A percentile compares a stretch with the other conserved stretches of the same genome.
phyloP scores from a whole-genome alignment of 1,284 basidiomycete genomes.

The Porodaedalea pini region DNA sequence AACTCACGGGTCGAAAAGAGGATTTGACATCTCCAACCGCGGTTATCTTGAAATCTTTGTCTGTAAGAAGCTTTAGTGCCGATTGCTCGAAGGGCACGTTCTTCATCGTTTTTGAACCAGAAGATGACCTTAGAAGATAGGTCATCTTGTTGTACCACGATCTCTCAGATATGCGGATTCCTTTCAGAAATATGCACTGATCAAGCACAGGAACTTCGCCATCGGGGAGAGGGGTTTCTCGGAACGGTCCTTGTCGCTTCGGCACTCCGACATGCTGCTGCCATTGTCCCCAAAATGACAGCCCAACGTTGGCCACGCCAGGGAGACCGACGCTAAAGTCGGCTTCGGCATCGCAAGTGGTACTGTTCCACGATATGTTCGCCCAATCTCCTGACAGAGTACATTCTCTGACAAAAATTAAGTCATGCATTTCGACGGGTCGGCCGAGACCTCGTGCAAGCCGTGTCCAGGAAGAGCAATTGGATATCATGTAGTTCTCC shows the following conservation, averaged over 20 bases:
- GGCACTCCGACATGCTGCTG: neutral
- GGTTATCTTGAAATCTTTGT: neutral
- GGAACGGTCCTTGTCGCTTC: neutral
- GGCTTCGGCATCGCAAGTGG: neutral
- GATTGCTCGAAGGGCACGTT: neutral
- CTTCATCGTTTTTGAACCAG: neutral
- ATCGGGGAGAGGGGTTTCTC: neutral
- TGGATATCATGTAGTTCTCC: neutral
- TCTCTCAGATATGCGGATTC: neutral
- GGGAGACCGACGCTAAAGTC: neutral
- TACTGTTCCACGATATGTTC: neutral
- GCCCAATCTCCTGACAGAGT: slow-evolving; percentile 9
- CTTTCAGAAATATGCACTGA: slow-evolving; percentile 6
- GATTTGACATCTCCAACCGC: neutral
- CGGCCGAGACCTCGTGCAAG: neutral
- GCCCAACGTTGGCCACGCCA: neutral
- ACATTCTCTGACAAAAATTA: slow-evolving; percentile 13
- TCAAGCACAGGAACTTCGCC: neutral
- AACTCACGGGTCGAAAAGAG: neutral
- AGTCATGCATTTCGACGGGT: slow-evolving; percentile 4
- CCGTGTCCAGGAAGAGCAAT: neutral
- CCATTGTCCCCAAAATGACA: slow-evolving; percentile 1
- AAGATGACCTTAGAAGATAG: neutral
- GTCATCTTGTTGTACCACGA: neutral
- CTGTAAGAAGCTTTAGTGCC: neutral